A percentile compares a stretch with the other conserved stretches of the same genome.
Conservation (phyloP, 306 rosid genomes). For the Quercus berberidifolia region DNA sequence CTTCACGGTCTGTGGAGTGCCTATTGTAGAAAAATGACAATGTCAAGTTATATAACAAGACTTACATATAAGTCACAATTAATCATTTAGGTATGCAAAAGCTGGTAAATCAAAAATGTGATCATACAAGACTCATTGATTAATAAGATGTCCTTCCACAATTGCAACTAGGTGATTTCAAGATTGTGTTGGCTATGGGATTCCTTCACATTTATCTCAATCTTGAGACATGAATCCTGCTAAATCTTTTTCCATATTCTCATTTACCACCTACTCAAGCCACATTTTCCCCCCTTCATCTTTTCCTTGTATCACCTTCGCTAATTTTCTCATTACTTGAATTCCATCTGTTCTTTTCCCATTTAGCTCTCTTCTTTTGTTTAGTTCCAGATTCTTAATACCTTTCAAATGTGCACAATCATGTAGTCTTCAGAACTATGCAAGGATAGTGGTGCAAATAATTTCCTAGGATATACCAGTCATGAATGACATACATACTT, state of each 20-base stretch:
- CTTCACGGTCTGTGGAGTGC: slow-evolving; percentile 89
- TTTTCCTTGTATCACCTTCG: not conserved
- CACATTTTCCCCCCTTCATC: not conserved
- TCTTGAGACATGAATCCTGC: not conserved
- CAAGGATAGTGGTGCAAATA: not conserved
- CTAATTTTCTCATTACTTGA: not conserved
- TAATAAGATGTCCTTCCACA: not conserved
- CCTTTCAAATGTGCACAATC: not conserved
- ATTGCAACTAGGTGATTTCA: not conserved
- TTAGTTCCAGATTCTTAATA: not conserved
- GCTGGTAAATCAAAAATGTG: too few species aligned
- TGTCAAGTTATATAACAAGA: too few species aligned
- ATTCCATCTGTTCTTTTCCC: not conserved
- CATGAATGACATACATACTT: too few species aligned
- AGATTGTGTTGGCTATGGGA: not conserved
- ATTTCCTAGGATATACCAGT: not conserved
- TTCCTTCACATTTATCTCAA: not conserved
- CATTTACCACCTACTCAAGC: not conserved
- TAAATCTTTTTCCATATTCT: not conserved
- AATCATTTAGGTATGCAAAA: too few species aligned
- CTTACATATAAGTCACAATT: too few species aligned
- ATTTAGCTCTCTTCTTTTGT: not conserved
- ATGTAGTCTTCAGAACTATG: not conserved
- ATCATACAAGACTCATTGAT: too few species aligned
- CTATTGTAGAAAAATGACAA: slow-evolving; percentile 20